Evolutionary conservation across 495 filamentous ascomycete species (phyloP).

Genomic region (Podospora fimiseda): DNA sequence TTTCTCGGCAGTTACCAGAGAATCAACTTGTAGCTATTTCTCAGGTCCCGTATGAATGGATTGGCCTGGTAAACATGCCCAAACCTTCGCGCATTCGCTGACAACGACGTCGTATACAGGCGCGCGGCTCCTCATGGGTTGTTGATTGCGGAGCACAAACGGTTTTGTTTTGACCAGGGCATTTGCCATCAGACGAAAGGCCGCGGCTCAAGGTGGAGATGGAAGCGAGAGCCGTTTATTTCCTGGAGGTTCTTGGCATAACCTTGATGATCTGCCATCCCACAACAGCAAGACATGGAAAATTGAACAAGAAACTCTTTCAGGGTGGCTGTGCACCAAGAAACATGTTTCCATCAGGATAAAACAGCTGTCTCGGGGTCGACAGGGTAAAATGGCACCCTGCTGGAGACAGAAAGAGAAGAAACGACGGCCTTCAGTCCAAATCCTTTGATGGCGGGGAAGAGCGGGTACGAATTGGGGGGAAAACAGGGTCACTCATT

Average conservation of each 20-base stretch:
- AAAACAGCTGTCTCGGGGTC: background rate
- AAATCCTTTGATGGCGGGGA: conserved; percentile 6
- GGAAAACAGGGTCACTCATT: conserved; percentile 5
- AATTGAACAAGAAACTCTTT: too few species aligned
- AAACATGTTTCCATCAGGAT: background rate
- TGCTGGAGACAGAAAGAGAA: background rate
- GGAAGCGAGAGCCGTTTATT: background rate
- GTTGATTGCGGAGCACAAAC: background rate
- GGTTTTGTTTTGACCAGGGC: background rate
- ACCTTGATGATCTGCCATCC: conserved; percentile 5
- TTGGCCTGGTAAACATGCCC: background rate
- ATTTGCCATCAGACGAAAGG: background rate
- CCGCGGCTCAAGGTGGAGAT: conserved; percentile 5
- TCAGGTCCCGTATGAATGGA: background rate
- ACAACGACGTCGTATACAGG: background rate
- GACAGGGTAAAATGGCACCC: background rate
- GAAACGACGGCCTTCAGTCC: background rate
- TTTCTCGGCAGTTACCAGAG: conserved; percentile 6
- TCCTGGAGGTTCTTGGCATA: conserved; percentile 7
- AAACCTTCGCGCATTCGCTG: background rate
- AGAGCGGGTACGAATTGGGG: conserved; percentile 5
- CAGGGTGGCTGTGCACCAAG: background rate
- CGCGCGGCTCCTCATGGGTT: conserved; percentile 8
- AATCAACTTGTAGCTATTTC: background rate
- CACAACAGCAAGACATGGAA: background rate